Evolutionary conservation across 768 basidiomycete genomes (phyloP), one percentile per base, ranked within the genome.

Genomic region (Asterophora parasitica): DNA sequence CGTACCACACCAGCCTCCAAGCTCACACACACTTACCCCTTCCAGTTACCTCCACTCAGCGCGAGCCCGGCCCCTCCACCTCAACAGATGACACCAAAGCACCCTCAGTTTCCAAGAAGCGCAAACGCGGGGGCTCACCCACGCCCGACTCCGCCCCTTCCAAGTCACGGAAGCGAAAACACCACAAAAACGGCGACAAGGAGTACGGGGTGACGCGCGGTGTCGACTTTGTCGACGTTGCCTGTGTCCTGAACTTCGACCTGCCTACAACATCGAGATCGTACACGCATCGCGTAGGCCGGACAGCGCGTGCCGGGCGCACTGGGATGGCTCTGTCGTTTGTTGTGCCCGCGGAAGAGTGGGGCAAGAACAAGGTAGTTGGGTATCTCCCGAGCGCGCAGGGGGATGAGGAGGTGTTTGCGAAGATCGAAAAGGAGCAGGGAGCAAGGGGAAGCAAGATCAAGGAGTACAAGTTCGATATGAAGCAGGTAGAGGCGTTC

Each of bases 161-260:
- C 12, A 79, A 76, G 54, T 54, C 69, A n/a, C 67, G 62, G 39
- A 84, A 81, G 53, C 75, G 74, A 31, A 83, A 75, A 66, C 68
- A 73, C 43, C 57, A 67, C 61, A 74, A 78, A 62, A 40, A 47
- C 31, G 63, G 68, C 55, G 85, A 89, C 61, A 82, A 77, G 42
- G 91, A 95, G 62, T 97, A 93, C 56, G 92, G 94, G 30, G 89
- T 97, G 41, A 92, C 92, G 1, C 87, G 96, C 38, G 96, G 96
- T 2, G 83, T 98, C 49, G 96, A 99, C 67, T 99, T 99, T 65
- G 78, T 97, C 52, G 89, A 96, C 55, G 96, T 98, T 46, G 83
- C 93, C 8, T 97, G 94, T 57, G 95, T 99, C 3, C 78, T 99
- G 63, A 99, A 99, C 71, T 99, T 98, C 66, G 96, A 99, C 66